Evolutionary conservation across 306 rosid species (phyloP).

Genomic region (Inga leiocalycina): DNA sequence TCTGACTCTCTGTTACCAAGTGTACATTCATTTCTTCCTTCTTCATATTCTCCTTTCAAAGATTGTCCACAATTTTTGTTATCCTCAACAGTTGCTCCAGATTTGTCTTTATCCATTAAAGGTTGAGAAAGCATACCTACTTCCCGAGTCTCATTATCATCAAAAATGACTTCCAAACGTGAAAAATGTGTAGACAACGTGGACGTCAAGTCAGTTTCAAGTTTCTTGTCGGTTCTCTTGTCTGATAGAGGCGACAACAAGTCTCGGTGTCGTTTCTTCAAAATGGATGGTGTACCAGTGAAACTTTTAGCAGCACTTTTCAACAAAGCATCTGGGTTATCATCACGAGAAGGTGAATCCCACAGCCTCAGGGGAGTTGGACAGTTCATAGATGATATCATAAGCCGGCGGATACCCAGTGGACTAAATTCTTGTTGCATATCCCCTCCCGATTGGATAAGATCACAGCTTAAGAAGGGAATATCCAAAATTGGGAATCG

Average conservation of each 20-base stretch:
- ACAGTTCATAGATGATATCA: slow-evolving; percentile 90
- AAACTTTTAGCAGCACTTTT: slow-evolving; percentile 93
- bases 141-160: slow-evolving; percentile 51
- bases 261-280: slow-evolving; percentile 88
- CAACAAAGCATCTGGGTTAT: slow-evolving; percentile 83
- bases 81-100: slow-evolving; percentile 43
- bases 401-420: slow-evolving; percentile 91
- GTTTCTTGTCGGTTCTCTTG: slow-evolving; percentile 75
- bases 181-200: slow-evolving; percentile 66
- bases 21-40: slow-evolving; percentile 34
- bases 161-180: slow-evolving; percentile 85
- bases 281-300: slow-evolving; percentile 81
- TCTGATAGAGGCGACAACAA: slow-evolving; percentile 88
- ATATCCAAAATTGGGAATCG: slow-evolving; percentile 89
- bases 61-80: slow-evolving; percentile 51
- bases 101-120: slow-evolving; percentile 43
- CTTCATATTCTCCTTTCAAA: slow-evolving; percentile 39
- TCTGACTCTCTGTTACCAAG: slow-evolving; percentile 37
- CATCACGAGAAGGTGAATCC: slow-evolving; percentile 80
- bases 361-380: slow-evolving; percentile 91
- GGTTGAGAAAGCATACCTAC: slow-evolving; percentile 45
- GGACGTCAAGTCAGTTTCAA: slow-evolving; percentile 69
- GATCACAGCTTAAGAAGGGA: slow-evolving; percentile 98
- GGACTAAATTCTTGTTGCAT: slow-evolving; percentile 99
- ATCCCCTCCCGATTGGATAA: slow-evolving; percentile 74